Conservation (phyloP, 306 rosid species). For the Arachis hypogaea region DNA sequence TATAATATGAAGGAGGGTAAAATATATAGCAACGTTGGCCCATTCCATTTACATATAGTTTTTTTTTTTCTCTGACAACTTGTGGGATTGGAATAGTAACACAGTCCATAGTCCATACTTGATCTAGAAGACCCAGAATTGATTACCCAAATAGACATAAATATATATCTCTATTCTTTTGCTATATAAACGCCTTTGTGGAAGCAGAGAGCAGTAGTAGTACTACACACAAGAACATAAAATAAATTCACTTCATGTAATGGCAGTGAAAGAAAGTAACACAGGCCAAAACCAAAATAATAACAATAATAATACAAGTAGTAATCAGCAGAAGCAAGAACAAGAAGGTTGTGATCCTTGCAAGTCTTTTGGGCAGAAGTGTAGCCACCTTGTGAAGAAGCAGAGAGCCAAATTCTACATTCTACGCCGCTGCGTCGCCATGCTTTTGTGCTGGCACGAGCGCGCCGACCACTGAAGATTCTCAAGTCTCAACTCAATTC, state of each 20-base stretch:
- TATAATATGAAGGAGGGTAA: slow-evolving; percentile 37
- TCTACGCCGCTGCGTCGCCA: slow-evolving; percentile 80
- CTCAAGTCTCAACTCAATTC: no score
- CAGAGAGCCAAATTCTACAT: slow-evolving; percentile 87
- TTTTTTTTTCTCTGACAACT: slow-evolving; percentile 51
- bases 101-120: slow-evolving; percentile 59
- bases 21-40: slow-evolving; percentile 49
- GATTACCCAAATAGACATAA: slow-evolving; percentile 11
- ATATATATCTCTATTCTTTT: slow-evolving; percentile 4
- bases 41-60: slow-evolving; percentile 52
- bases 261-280: slow-evolving; percentile 60
- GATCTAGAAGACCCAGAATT: slow-evolving; percentile 52
- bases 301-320: neutral
- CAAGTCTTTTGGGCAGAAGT: slow-evolving; percentile 76
- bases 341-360: slow-evolving; percentile 57
- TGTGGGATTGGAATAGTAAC: slow-evolving; percentile 53
- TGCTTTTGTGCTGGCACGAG: slow-evolving; percentile 85
- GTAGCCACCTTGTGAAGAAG: slow-evolving; percentile 81
- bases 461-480: slow-evolving; percentile 50
- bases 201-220: slow-evolving; percentile 17
- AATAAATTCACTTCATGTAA: slow-evolving; percentile 41
- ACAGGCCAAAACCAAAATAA: slow-evolving; percentile 35
- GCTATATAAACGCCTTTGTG: slow-evolving; percentile 41
- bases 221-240: no score
- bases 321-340: slow-evolving; percentile 18